Percentiles rank a stretch among this genome's conserved stretches.
These are phyloP conservation scores for Neoboletus magnificus DNA, from an alignment of 768 basidiomycete species.

Conservation along the genomic window DNA sequence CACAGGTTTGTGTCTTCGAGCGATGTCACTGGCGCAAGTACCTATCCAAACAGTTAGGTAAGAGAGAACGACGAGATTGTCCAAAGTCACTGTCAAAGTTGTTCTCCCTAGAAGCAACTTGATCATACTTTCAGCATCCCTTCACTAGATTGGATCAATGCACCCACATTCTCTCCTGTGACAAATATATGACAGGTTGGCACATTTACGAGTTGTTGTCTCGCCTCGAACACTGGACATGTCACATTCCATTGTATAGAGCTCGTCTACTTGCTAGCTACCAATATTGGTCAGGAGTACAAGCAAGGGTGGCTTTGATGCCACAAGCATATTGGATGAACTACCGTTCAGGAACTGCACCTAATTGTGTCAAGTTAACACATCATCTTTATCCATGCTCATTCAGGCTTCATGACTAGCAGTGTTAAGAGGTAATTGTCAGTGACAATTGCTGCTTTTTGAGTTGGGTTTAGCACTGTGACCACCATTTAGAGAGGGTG, in stretches of 20 bases:
- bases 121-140: constrained; percentile 47
- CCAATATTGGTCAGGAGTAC: constrained; percentile 56
- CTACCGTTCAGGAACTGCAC: constrained; percentile 43
- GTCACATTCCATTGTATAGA: constrained; percentile 42
- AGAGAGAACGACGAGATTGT: background rate
- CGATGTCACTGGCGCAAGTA: constrained; percentile 34
- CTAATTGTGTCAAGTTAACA: constrained; percentile 26
- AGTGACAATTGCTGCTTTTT: constrained; percentile 46
- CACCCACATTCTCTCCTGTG: constrained; percentile 40
- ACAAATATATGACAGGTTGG: constrained; percentile 43
- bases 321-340: constrained; percentile 39
- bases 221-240: constrained; percentile 37
- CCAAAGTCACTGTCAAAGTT: background rate
- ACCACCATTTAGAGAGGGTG: constrained; percentile 49
- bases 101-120: background rate
- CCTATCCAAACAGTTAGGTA: constrained; percentile 17
- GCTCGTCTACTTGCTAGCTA: constrained; percentile 30
- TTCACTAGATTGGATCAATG: constrained; percentile 35
- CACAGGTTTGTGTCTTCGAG: constrained; percentile 24
- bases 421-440: constrained; percentile 46
- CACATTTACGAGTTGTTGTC: constrained; percentile 49
- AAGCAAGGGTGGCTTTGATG: constrained; percentile 57
- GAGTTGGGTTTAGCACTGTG: constrained; percentile 47
- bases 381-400: background rate
- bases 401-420: constrained; percentile 30